Evolutionary conservation across 495 filamentous ascomycete genomes (phyloP), one percentile per base, ranked within the genome.

Genomic region (Venustampulla echinocandica): DNA sequence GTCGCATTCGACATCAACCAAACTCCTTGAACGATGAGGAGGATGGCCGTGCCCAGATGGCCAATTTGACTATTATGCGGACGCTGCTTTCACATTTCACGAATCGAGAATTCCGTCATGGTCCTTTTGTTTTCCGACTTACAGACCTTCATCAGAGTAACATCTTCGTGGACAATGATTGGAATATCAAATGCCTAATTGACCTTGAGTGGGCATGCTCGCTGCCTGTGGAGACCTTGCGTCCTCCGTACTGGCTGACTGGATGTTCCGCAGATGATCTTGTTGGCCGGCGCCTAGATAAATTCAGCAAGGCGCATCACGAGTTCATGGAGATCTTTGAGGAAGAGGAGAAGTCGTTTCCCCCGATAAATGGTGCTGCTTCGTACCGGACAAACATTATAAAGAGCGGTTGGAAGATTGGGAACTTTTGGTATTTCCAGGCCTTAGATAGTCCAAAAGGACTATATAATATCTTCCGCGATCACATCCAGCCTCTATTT

Each of bases 171-270:
- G 37, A 66, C 13, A 20, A 17, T 10, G 27, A 51, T 30, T 63
- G 55, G 60, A 22, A 63, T 47, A 59, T 66, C 22, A 61, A 19
- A 17, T 59, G 20, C 10, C 21, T 64, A 1, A 43, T 68, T 5
- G 61, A 68, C 40, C 49, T 66, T 10, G 62, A 66, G 46, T 68
- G 59, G 62, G 60, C 62, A 15, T 66, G 62, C 46, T 56, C 63
- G 42, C 52, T 33, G 1, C 63, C 63, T 22, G 51, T 59, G 7
- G 60, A 68, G 48, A 60, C 63, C 53, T 45, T 61, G 6, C 47
- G 46, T 39, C 57, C 64, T 44, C 61, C 61, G 18, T 49, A 51
- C 34, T 68, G 63, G 65, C 30, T 68, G 17, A 57, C 60, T 10
- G 57, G 51, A 32, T 23, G 55, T 23, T 22, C 50, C 21, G 43